Conservation (phyloP, 2,329 filamentous ascomycete species). For the Tolypocladium nubicola region DNA sequence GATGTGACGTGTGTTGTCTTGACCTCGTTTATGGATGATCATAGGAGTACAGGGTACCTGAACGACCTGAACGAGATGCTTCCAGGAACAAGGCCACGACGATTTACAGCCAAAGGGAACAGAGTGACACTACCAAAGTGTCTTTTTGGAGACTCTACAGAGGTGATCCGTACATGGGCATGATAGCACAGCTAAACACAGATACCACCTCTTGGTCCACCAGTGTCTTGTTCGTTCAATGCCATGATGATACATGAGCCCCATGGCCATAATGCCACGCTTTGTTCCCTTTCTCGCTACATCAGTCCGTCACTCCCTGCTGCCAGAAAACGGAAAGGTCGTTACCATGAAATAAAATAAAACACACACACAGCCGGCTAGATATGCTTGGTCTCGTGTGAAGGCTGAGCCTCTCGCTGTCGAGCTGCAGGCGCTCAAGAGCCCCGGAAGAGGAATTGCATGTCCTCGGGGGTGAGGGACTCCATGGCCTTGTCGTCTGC, state of each 20-base stretch:
- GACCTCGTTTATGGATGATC: too few species aligned
- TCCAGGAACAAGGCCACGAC: neutral
- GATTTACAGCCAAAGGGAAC: neutral
- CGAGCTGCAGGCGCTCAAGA: neutral
- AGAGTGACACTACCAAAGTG: neutral
- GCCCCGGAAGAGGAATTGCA: slow-evolving; percentile 93
- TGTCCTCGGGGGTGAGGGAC: slow-evolving; percentile 78
- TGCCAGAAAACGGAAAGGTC: neutral
- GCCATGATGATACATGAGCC: neutral
- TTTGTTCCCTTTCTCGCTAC: neutral
- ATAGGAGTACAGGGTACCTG: too few species aligned
- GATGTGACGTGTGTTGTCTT: neutral
- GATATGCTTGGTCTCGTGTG: neutral
- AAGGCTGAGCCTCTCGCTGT: neutral
- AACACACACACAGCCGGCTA: neutral
- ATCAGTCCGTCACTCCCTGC: neutral
- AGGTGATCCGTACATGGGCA: neutral
- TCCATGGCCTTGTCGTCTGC: slow-evolving; percentile 85
- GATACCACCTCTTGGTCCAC: neutral
- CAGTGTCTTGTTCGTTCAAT: neutral
- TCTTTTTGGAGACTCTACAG: neutral
- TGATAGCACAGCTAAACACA: neutral
- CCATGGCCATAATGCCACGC: too few species aligned
- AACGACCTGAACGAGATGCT: neutral
- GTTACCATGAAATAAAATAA: neutral